Evolutionary conservation across 2,329 filamentous ascomycete genomes (phyloP).

Genomic region (Paracoccidioides lutzii): DNA sequence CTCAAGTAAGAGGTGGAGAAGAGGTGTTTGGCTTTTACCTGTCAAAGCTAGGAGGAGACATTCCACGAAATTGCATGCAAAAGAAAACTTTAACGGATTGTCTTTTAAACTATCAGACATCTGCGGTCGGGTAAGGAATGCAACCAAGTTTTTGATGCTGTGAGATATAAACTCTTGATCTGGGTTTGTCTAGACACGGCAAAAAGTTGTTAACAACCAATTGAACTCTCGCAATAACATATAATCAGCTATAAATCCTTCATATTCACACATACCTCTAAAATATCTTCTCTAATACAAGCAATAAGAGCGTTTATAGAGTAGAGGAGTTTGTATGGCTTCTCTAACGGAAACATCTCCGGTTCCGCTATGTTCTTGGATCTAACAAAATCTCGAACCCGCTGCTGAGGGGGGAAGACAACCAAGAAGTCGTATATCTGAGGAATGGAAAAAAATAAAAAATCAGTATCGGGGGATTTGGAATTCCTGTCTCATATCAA

Average conservation of each 20-base stretch:
- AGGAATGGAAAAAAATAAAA: neutral
- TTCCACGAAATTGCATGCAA: slow-evolving; percentile 45
- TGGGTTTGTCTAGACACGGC: slow-evolving; percentile 16
- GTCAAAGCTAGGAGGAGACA: slow-evolving; percentile 44
- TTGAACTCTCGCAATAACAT: neutral
- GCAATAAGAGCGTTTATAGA: slow-evolving; percentile 54
- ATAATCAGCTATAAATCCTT: slow-evolving; percentile 10
- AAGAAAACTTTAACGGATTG: slow-evolving; percentile 35
- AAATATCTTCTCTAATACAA: slow-evolving; percentile 41
- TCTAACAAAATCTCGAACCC: slow-evolving; percentile 48
- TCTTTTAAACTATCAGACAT: slow-evolving; percentile 37
- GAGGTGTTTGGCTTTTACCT: slow-evolving; percentile 27
- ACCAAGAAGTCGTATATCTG: slow-evolving; percentile 58
- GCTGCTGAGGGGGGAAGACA: slow-evolving; percentile 55
- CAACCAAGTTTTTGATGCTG: slow-evolving; percentile 43
- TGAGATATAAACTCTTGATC: slow-evolving; percentile 28
- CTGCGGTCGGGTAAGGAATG: slow-evolving; percentile 47
- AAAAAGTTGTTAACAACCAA: neutral
- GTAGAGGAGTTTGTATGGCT: slow-evolving; percentile 63
- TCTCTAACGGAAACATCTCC: slow-evolving; percentile 54
- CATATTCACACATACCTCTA: slow-evolving; percentile 19
- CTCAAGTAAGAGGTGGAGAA: neutral
- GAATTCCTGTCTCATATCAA: neutral
- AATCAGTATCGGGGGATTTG: slow-evolving; percentile 5
- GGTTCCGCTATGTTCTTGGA: slow-evolving; percentile 40